These are phyloP conservation scores for Phoenix roebelenii DNA, from an alignment of 176 grass and related monocot species.

Conservation along the genomic window DNA sequence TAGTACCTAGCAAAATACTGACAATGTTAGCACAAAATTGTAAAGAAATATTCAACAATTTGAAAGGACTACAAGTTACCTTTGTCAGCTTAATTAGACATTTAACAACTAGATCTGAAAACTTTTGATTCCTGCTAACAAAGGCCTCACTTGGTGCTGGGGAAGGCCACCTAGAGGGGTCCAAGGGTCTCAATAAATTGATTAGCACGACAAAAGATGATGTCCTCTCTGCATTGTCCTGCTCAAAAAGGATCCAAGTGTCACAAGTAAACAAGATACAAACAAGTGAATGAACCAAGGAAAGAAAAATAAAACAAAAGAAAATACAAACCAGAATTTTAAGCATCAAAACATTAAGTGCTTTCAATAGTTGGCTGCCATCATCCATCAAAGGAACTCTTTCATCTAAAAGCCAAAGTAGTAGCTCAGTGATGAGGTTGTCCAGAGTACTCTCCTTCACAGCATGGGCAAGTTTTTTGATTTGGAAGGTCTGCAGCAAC, in stretches of 20 bases:
- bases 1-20: conserved; percentile 56
- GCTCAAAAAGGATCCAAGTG: conserved; percentile 23
- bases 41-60: background rate
- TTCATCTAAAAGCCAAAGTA: conserved; percentile 99
- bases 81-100: conserved; percentile 98
- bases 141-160: conserved; percentile 49
- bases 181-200: conserved; percentile 78
- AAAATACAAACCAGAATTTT: conserved; percentile 68
- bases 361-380: conserved; percentile 93
- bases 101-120: conserved; percentile 98
- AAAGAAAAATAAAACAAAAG: conserved; percentile 14
- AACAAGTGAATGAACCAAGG: background rate
- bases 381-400: conserved; percentile 98
- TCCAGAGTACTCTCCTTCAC: conserved; percentile 90
- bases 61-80: conserved; percentile 24
- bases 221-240: conserved; percentile 96
- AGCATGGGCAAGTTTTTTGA: conserved; percentile 84
- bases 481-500: conserved; percentile 72
- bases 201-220: conserved; percentile 94
- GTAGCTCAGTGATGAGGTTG: conserved; percentile 91
- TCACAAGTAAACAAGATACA: background rate
- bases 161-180: conserved; percentile 84
- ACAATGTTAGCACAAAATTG: background rate
- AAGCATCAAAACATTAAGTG: conserved; percentile 98
- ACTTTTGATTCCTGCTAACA: conserved; percentile 84